A percentile compares a stretch with the other conserved stretches of the same genome.
phyloP scores from a whole-genome alignment of 768 basidiomycete species.

The Lenzites betulinus region DNA sequence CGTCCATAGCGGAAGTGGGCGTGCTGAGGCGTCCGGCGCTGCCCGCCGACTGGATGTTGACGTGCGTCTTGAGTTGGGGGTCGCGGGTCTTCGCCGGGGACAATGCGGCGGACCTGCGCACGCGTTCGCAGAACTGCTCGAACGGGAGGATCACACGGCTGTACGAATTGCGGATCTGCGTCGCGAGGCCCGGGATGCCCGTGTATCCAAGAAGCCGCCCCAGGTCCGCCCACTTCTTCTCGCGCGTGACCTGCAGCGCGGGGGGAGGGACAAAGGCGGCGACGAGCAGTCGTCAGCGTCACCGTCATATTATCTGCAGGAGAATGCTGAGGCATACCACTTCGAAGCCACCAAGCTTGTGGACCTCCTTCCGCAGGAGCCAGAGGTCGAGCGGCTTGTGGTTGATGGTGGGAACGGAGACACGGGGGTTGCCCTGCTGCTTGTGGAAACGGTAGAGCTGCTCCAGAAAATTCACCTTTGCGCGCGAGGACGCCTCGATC shows the following conservation, averaged over 20 bases:
- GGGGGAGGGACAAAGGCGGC: not conserved
- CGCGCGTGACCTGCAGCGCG: conserved; percentile 66
- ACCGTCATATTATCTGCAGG: not conserved
- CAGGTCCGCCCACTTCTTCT: conserved; percentile 87
- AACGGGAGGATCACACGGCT: conserved; percentile 93
- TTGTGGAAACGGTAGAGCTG: conserved; percentile 96
- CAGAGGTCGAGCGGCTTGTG: conserved; percentile 92
- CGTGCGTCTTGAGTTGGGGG: conserved; percentile 57
- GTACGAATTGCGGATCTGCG: conserved; percentile 90
- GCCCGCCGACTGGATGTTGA: conserved; percentile 45
- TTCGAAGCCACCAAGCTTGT: conserved; percentile 85
- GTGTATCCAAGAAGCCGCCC: conserved; percentile 83
- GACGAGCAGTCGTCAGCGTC: not conserved
- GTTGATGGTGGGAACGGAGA: conserved; percentile 93
- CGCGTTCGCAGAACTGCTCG: conserved; percentile 83
- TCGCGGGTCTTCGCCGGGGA: conserved; percentile 46
- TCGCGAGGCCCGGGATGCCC: conserved; percentile 78
- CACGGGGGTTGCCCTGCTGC: conserved; percentile 88
- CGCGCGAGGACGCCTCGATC: conserved; percentile 95
- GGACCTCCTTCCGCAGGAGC: conserved; percentile 90
- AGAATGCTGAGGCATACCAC: conserved; percentile 52
- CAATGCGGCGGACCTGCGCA: conserved; percentile 60
- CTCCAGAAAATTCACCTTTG: conserved; percentile 96
- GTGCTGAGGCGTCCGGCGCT: conserved; percentile 39
- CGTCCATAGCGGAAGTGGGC: conserved; percentile 34